Conservation (phyloP, 2,329 filamentous ascomycete species). For the Cladobotryum mycophilum region DNA sequence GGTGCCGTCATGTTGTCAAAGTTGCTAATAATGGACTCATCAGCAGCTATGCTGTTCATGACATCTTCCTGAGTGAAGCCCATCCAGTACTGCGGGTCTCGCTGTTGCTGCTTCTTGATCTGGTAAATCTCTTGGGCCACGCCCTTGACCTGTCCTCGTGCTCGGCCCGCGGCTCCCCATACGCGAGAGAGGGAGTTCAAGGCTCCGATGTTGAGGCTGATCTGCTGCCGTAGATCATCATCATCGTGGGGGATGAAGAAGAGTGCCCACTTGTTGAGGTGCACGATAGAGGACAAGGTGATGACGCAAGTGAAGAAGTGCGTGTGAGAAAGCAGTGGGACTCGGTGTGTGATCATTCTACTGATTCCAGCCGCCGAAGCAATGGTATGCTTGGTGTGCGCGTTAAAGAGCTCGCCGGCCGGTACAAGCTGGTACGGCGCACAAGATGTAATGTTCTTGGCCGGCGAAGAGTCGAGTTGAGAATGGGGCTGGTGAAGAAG, state of each 20-base stretch:
- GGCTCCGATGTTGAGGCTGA: slow-evolving; percentile 72
- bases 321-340: slow-evolving; percentile 65
- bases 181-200: slow-evolving; percentile 62
- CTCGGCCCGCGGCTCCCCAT: slow-evolving; percentile 66
- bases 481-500: slow-evolving; percentile 75
- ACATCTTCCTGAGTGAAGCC: slow-evolving; percentile 50
- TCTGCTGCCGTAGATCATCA: slow-evolving; percentile 64
- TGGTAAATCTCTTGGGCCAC: slow-evolving; percentile 72
- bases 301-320: slow-evolving; percentile 81
- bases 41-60: slow-evolving; percentile 47
- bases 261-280: slow-evolving; percentile 71
- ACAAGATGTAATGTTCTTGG: slow-evolving; percentile 57
- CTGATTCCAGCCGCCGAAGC: slow-evolving; percentile 73
- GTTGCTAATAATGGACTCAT: slow-evolving; percentile 54
- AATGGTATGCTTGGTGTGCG: slow-evolving; percentile 74
- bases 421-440: slow-evolving; percentile 51
- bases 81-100: slow-evolving; percentile 48
- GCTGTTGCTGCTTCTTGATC: slow-evolving; percentile 50
- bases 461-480: slow-evolving; percentile 60
- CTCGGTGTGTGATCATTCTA: slow-evolving; percentile 66
- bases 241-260: slow-evolving; percentile 55
- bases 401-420: slow-evolving; percentile 48
- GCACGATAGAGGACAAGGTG: slow-evolving; percentile 72
- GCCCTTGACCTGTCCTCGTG: slow-evolving; percentile 66
- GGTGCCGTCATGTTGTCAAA: slow-evolving; percentile 36